Evolutionary conservation across 371 early-diverging fungal genomes (phyloP), one percentile per base, ranked within the genome.

Genomic region (Zopfochytrium polystomum): DNA sequence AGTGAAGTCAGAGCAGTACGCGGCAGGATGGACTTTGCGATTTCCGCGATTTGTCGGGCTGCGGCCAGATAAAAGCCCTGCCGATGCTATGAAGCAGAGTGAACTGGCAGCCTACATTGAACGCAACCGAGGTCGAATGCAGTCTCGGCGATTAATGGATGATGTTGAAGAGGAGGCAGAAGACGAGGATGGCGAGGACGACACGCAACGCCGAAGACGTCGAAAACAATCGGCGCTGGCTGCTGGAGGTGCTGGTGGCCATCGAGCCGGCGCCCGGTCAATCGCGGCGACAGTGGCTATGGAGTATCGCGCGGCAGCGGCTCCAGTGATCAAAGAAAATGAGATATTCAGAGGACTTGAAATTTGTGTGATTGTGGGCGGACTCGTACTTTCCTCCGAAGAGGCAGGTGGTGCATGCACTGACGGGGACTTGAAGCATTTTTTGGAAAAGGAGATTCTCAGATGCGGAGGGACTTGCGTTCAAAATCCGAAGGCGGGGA

Each of bases 11-110:
- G 74, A 74, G 47, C 65, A 73, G 26, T 88, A 82, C 56, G 85
- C 81, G 0, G 55, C 81, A 15, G 77, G 81, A 26, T 82, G 70
- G 45, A 88, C 91, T 3, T 64, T 91, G 20, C 82, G 91, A 23
- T 91, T 91, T 59, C 91, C 91, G 3, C 76, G 87, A 3, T 87
- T 85, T 65, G 71, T 83, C 6, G 71, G 65, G 42, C 60, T 88
- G 20, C 78, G 91, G 31, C 63, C 76, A 7, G 89, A 91, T 66
- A 89, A 90, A 66, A 71, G 51, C 26, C 78, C 77, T 70, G 67
- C 75, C 9, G 82, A 82, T 31, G 74, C 80, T 11, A 79, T 85
- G 84, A 81, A 80, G 2, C 47, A 69, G 26, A 45, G 30, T 2
- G 56, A 60, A 29, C 72, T 66, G 22, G 55, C 65, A 25, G 67